Evolutionary conservation across 1,139 yeast genomes (phyloP).

Genomic region (Saccharomyces hybrid): DNA sequence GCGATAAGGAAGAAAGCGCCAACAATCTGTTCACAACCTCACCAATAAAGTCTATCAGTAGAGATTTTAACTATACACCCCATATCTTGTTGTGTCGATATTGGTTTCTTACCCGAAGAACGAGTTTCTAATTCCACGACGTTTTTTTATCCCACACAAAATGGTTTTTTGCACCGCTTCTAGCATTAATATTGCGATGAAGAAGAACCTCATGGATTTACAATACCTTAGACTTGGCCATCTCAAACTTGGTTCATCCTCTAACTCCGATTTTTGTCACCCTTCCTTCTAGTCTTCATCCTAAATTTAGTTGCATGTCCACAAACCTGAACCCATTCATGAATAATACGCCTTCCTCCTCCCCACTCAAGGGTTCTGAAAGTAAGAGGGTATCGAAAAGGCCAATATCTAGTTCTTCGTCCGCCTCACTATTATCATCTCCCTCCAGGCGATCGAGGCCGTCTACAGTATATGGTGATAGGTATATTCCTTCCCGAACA

Average conservation of each 20-base stretch:
- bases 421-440: conserved; percentile 23
- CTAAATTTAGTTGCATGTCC: conserved; percentile 7
- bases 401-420: conserved; percentile 18
- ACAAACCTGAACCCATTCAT: conserved; percentile 25
- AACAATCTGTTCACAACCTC: background rate
- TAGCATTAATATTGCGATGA: background rate
- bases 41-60: background rate
- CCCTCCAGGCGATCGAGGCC: conserved; percentile 28
- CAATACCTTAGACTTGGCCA: background rate
- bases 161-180: background rate
- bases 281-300: background rate
- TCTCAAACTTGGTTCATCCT: background rate
- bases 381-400: conserved; percentile 18
- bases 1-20: background rate
- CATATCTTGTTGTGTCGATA: background rate
- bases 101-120: background rate
- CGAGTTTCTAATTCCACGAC: background rate
- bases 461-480: conserved; percentile 49
- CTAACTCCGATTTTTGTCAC: background rate
- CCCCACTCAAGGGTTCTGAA: conserved; percentile 21
- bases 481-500: conserved; percentile 79
- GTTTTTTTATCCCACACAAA: background rate
- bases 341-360: conserved; percentile 28
- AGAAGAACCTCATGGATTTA: background rate
- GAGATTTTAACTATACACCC: background rate